phyloP scores from a whole-genome alignment of 371 early-diverging fungal genomes.

The Basidiobolus meristosporus region DNA sequence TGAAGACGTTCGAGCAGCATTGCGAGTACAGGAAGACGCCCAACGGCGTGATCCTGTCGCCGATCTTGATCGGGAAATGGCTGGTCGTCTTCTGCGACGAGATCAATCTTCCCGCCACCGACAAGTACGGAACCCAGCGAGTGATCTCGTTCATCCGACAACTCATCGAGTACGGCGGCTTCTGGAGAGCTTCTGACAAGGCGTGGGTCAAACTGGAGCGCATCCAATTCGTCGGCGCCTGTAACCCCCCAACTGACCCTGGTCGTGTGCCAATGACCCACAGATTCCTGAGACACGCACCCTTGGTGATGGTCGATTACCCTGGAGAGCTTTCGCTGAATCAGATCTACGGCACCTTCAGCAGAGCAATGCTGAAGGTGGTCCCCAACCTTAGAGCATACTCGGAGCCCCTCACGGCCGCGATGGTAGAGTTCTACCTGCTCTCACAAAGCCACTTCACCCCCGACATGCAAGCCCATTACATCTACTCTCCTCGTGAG shows the following conservation, averaged over 20 bases:
- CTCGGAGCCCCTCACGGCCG: conserved; percentile 77
- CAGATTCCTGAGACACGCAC: conserved; percentile 91
- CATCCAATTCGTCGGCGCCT: conserved; percentile 97
- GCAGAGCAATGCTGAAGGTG: conserved; percentile 84
- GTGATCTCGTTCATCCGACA: conserved; percentile 93
- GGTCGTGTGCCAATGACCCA: conserved; percentile 91
- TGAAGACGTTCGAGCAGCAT: conserved; percentile 93
- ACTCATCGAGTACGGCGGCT: conserved; percentile 88
- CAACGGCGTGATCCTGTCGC: conserved; percentile 74
- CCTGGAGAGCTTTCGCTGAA: conserved; percentile 81
- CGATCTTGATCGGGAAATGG: conserved; percentile 75
- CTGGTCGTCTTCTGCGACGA: conserved; percentile 98
- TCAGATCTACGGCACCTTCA: conserved; percentile 92
- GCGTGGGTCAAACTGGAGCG: conserved; percentile 87
- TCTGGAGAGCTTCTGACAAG: conserved; percentile 83
- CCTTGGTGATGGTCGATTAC: conserved; percentile 95
- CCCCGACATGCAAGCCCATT: conserved; percentile 93
- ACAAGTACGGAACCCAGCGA: conserved; percentile 94
- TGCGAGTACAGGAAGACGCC: conserved; percentile 95
- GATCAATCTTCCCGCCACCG: conserved; percentile 91
- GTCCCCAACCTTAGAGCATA: conserved; percentile 86
- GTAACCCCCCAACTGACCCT: conserved; percentile 98
- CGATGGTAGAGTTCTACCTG: conserved; percentile 92
- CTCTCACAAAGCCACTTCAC: conserved; percentile 83
- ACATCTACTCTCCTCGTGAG: conserved; percentile 97